Evolutionary conservation across 169 alveolate species (phyloP).

Genomic region (Toxoplasma gondii): DNA sequence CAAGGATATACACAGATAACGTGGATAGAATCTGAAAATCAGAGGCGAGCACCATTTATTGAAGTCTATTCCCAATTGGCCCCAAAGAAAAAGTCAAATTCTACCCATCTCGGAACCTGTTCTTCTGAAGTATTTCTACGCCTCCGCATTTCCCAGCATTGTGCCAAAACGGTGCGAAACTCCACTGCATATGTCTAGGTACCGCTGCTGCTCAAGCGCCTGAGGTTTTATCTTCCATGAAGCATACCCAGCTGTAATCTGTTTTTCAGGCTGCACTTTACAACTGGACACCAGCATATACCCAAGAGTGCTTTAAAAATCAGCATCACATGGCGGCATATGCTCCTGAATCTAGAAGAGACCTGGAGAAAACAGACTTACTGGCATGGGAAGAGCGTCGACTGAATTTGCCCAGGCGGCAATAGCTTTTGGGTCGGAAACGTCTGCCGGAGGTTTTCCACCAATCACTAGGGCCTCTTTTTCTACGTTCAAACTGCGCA

Average conservation of each 20-base stretch:
- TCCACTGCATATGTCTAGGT: no score
- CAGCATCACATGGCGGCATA: background rate
- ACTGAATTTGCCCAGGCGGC: constrained; percentile 69
- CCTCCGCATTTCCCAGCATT: no score
- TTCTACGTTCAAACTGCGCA: constrained; percentile 54
- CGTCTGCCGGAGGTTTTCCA: constrained; percentile 75
- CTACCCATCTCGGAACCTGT: no score
- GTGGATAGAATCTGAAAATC: background rate
- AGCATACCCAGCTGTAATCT: no score
- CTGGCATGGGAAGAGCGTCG: constrained; percentile 70
- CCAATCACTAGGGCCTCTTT: constrained; percentile 77
- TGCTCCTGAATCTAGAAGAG: background rate
- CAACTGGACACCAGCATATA: no score
- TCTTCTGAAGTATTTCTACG: no score
- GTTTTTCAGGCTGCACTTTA: no score
- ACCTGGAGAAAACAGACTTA: constrained; percentile 36
- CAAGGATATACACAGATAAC: background rate
- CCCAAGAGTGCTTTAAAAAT: background rate
- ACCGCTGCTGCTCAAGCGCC: no score
- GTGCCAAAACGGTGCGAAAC: no score
- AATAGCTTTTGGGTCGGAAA: constrained; percentile 76
- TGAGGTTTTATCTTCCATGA: no score
- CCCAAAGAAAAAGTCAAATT: no score
- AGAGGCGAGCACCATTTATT: background rate
- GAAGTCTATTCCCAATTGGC: no score